A percentile compares a stretch with the other conserved stretches of the same genome.
Evolutionary conservation across 345 rosid genomes (phyloP).

Genomic region (Eucalyptus brandiana): DNA sequence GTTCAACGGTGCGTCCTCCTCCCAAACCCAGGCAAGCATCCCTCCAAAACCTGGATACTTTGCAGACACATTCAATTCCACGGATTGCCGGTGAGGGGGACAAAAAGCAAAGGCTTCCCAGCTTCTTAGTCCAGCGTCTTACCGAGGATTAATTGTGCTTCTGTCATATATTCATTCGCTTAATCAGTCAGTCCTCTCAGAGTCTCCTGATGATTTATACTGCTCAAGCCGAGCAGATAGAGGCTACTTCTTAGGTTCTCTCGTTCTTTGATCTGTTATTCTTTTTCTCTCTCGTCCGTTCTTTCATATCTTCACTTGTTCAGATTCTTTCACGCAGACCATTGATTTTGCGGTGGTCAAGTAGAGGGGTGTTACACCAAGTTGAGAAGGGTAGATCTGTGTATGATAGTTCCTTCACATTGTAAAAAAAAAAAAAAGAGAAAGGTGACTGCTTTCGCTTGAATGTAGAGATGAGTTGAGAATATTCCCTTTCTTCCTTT

Average conservation of each 20-base stretch:
- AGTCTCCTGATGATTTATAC: not conserved
- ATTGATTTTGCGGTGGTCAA: not conserved
- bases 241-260: not conserved
- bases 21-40: constrained; percentile 54
- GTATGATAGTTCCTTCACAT: not conserved
- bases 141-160: not conserved
- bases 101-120: not conserved
- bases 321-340: not conserved
- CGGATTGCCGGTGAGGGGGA: constrained; percentile 41
- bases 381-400: not conserved
- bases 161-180: not conserved
- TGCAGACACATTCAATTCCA: constrained; percentile 36
- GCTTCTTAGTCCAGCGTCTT: not conserved
- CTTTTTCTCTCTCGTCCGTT: not conserved
- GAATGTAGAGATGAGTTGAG: not conserved
- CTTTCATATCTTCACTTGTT: not conserved
- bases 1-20: constrained; percentile 22
- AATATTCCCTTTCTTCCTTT: not conserved
- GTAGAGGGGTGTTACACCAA: not conserved
- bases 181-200: not conserved
- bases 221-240: not conserved
- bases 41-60: constrained; percentile 41
- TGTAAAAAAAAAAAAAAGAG: not conserved
- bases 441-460: not conserved
- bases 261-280: not conserved